phyloP scores from a whole-genome alignment of 768 basidiomycete species.

The Piloderma croceum region DNA sequence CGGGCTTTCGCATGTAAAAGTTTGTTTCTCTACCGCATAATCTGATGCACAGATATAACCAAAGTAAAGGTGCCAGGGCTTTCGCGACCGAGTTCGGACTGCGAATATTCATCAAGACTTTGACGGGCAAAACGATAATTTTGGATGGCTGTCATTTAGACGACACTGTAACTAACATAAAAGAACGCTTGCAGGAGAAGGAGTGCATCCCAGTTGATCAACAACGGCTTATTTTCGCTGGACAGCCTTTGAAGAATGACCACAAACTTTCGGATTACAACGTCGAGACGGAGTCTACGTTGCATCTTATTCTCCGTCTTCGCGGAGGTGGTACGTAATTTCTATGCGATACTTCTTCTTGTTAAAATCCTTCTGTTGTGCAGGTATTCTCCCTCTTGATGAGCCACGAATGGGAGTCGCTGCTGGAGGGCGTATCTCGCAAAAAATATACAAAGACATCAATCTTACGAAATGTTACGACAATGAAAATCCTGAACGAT shows the following conservation, averaged over 20 bases:
- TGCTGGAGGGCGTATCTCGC: background rate
- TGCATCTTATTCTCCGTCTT: background rate
- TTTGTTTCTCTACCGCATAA: no score
- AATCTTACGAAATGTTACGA: background rate
- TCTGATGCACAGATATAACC: no score
- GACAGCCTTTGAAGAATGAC: conserved; percentile 56
- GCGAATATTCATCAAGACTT: background rate
- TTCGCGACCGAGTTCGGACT: no score
- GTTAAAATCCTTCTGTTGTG: background rate
- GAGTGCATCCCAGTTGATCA: background rate
- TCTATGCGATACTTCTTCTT: background rate
- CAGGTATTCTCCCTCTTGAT: background rate
- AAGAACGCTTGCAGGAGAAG: background rate
- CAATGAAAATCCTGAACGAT: background rate
- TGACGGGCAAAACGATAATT: background rate
- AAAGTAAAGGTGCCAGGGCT: no score
- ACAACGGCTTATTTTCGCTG: conserved; percentile 71
- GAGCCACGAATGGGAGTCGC: background rate
- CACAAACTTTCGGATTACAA: background rate
- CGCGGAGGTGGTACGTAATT: conserved; percentile 36
- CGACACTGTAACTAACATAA: background rate
- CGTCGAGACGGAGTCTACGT: background rate
- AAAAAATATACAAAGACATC: background rate
- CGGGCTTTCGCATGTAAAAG: no score
- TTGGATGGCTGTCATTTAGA: no score